phyloP scores from a whole-genome alignment of 345 rosid genomes.

The Salix suchowensis region DNA sequence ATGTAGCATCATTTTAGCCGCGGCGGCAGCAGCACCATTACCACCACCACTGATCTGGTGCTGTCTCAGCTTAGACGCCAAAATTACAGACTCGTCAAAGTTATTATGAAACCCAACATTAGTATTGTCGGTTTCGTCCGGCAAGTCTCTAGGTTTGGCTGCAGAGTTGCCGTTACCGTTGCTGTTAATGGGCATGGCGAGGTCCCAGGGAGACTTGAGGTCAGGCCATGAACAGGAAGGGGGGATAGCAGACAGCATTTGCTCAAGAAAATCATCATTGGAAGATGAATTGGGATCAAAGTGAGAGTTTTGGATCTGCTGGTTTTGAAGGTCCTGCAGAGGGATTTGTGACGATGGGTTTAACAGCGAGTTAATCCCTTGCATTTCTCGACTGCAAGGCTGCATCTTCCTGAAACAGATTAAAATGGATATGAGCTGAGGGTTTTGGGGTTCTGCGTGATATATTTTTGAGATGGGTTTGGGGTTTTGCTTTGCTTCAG shows the following conservation, averaged over 20 bases:
- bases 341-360: constrained; percentile 16
- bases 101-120: constrained; percentile 24
- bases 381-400: constrained; percentile 45
- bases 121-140: constrained; percentile 34
- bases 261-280: constrained; percentile 68
- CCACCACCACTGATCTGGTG: constrained; percentile 50
- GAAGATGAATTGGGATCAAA: constrained; percentile 40
- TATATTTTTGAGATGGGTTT: too few relatives aligned
- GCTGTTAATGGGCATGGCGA: constrained; percentile 9
- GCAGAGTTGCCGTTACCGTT: not conserved
- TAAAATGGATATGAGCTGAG: too few relatives aligned
- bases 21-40: constrained; percentile 1
- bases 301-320: constrained; percentile 36
- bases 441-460: too few relatives aligned
- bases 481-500: not conserved
- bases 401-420: constrained; percentile 19
- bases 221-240: constrained; percentile 51
- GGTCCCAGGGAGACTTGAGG: constrained; percentile 34
- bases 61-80: constrained; percentile 38
- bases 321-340: constrained; percentile 14
- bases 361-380: constrained; percentile 26
- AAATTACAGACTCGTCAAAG: constrained; percentile 35
- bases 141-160: constrained; percentile 29
- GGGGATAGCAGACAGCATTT: constrained; percentile 70
- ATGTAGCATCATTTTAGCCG: constrained; percentile 43